Conservation (phyloP, 2,329 filamentous ascomycete genomes). For the Alternaria postmessia region DNA sequence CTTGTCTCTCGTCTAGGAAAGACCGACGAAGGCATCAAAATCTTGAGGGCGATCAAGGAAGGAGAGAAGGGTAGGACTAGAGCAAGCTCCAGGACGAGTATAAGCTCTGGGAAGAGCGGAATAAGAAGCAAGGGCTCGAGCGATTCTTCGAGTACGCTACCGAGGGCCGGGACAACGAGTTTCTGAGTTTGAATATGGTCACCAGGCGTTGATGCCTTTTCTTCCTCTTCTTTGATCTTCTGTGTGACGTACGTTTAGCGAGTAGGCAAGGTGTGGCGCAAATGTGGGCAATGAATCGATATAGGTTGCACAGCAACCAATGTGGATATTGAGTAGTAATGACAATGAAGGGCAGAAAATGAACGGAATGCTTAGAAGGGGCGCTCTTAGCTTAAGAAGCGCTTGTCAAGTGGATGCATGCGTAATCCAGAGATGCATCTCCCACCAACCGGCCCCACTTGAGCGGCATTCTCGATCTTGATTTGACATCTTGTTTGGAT, state of each 20-base stretch:
- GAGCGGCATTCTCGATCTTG: slow-evolving; percentile 2
- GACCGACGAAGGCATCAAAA: slow-evolving; percentile 44
- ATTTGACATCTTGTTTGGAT: neutral
- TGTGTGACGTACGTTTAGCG: neutral
- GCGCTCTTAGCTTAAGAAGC: neutral
- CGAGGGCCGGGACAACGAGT: slow-evolving; percentile 20
- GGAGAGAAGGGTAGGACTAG: slow-evolving; percentile 30
- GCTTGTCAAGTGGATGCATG: neutral
- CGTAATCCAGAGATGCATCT: neutral
- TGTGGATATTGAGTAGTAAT: neutral
- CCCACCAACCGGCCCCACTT: slow-evolving; percentile 2
- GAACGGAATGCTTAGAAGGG: neutral
- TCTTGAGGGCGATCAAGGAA: slow-evolving; percentile 44
- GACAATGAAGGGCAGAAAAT: neutral
- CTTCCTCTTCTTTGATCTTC: neutral
- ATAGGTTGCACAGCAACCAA: neutral
- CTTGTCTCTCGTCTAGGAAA: slow-evolving; percentile 58
- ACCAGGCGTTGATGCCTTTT: neutral
- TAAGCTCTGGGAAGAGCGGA: slow-evolving; percentile 31
- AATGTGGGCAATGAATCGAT: neutral
- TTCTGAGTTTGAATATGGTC: neutral
- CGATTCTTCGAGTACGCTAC: slow-evolving; percentile 17
- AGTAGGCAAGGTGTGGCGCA: neutral
- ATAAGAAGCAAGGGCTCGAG: slow-evolving; percentile 19
- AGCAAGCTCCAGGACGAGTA: slow-evolving; percentile 38